These are phyloP conservation scores for Chalciporus sphaerocephalus DNA, from an alignment of 768 basidiomycete genomes.

Conservation along the genomic window DNA sequence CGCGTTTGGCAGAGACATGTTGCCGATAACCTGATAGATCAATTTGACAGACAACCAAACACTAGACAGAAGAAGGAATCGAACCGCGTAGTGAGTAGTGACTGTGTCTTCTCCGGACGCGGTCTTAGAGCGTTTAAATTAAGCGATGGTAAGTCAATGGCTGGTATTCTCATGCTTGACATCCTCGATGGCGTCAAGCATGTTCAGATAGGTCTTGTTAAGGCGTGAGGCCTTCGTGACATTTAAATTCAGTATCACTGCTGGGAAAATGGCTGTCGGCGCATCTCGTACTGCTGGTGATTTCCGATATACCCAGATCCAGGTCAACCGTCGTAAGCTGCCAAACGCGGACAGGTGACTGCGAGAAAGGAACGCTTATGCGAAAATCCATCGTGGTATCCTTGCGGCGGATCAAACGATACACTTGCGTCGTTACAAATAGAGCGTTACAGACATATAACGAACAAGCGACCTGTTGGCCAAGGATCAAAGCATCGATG, in stretches of 20 bases:
- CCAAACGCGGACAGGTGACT: neutral
- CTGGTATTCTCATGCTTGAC: too few relatives aligned
- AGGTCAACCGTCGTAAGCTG: conserved; percentile 12
- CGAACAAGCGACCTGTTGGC: conserved; percentile 14
- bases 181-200: neutral
- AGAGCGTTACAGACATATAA: conserved; percentile 13
- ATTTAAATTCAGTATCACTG: neutral
- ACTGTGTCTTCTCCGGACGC: too few relatives aligned
- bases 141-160: too few relatives aligned
- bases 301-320: conserved; percentile 1
- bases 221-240: neutral
- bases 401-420: conserved; percentile 4
- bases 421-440: conserved; percentile 7
- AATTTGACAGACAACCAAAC: too few relatives aligned
- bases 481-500: neutral
- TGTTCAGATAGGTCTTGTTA: neutral
- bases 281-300: neutral
- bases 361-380: neutral
- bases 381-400: neutral
- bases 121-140: too few relatives aligned
- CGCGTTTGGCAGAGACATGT: too few relatives aligned
- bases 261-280: neutral
- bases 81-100: too few relatives aligned
- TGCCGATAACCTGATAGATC: too few relatives aligned
- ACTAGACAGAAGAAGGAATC: too few relatives aligned